A percentile compares a stretch with the other conserved stretches of the same genome.
Conservation (phyloP, 108 stramenopile species). For the Skeletonema menzelii region DNA sequence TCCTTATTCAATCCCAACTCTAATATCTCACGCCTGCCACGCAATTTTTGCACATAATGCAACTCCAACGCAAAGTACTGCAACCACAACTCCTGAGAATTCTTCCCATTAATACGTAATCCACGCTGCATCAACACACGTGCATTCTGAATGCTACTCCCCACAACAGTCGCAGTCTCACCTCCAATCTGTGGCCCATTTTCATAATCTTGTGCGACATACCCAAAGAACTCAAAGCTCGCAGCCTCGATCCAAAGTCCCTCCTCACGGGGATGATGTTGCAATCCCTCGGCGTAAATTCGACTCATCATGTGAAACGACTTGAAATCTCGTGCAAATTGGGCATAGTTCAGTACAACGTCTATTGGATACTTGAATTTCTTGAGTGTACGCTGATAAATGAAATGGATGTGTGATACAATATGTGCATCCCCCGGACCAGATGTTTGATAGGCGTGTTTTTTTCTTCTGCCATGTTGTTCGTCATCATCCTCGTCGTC, state of each 20-base stretch:
- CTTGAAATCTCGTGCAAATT: slow-evolving; percentile 61
- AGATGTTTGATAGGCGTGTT: slow-evolving; percentile 31
- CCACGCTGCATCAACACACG: slow-evolving; percentile 85
- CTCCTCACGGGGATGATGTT: slow-evolving; percentile 69
- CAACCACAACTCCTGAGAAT: slow-evolving; percentile 73
- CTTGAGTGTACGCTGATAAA: slow-evolving; percentile 70
- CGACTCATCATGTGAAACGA: slow-evolving; percentile 52
- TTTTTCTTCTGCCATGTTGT: slow-evolving; percentile 25
- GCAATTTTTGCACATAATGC: slow-evolving; percentile 79
- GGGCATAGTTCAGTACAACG: slow-evolving; percentile 70
- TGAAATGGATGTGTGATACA: slow-evolving; percentile 75
- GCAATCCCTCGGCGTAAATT: slow-evolving; percentile 81
- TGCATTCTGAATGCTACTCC: slow-evolving; percentile 66
- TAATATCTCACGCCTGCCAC: slow-evolving; percentile 66
- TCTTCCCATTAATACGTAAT: slow-evolving; percentile 63
- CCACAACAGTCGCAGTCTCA: slow-evolving; percentile 28
- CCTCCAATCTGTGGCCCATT: slow-evolving; percentile 15
- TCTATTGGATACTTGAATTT: slow-evolving; percentile 75
- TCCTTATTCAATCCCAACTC: slow-evolving; percentile 24
- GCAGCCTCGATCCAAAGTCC: slow-evolving; percentile 89
- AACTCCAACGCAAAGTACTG: slow-evolving; percentile 84
- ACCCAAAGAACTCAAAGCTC: slow-evolving; percentile 82
- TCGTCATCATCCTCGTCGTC: slow-evolving; percentile 27
- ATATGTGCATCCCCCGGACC: slow-evolving; percentile 79
- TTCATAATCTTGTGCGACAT: slow-evolving; percentile 16